Evolutionary conservation across 2,329 filamentous ascomycete species (phyloP).

Genomic region (Trichoderma simmonsii): DNA sequence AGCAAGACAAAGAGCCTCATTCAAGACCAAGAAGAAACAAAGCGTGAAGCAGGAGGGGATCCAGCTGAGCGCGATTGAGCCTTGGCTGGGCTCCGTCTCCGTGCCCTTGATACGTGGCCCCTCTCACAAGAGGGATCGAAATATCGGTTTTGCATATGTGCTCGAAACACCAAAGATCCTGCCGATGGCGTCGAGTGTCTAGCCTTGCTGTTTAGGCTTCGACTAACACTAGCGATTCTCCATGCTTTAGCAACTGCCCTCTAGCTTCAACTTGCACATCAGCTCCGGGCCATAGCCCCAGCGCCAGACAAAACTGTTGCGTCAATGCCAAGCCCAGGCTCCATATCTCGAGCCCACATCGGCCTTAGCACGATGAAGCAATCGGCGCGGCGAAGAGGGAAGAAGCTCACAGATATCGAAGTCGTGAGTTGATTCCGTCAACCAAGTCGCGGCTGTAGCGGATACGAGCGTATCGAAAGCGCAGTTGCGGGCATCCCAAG

Average conservation of each 20-base stretch:
- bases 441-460: constrained; percentile 4
- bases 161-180: constrained; percentile 11
- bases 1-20: background rate
- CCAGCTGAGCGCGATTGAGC: constrained; percentile 7
- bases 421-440: background rate
- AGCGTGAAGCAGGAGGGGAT: background rate
- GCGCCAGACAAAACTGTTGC: constrained; percentile 5
- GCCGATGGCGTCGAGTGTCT: constrained; percentile 6
- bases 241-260: background rate
- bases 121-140: constrained; percentile 15
- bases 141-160: constrained; percentile 13
- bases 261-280: constrained; percentile 11
- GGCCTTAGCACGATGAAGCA: background rate
- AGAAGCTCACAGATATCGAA: background rate
- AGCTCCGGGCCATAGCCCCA: constrained; percentile 14
- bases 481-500: constrained; percentile 1
- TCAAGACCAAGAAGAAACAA: background rate
- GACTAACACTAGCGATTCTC: background rate
- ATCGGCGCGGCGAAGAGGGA: background rate
- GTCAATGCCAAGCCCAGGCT: constrained; percentile 13
- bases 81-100: background rate
- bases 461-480: background rate
- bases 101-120: constrained; percentile 10
- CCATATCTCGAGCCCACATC: constrained; percentile 6
- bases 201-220: constrained; percentile 5